phyloP scores from a whole-genome alignment of 73 alveolate genomes.

The Uronychia binucleata region DNA sequence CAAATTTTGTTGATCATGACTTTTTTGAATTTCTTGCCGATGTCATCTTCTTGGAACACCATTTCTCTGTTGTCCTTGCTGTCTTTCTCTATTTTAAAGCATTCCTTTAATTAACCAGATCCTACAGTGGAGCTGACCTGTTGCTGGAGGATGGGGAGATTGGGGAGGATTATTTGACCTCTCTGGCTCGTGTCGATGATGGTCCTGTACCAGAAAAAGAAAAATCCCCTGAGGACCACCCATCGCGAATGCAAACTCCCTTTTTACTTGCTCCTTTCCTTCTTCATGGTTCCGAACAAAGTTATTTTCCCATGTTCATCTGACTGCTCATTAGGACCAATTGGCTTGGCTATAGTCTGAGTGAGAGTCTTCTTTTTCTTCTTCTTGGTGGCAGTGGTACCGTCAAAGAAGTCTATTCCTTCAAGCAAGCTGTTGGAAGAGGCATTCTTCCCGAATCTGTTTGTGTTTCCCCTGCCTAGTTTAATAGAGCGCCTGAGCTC shows the following conservation, averaged over 20 bases:
- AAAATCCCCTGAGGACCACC: neutral
- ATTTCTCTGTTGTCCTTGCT: neutral
- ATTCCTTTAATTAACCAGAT: neutral
- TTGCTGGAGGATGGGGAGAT: neutral
- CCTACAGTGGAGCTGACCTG: neutral
- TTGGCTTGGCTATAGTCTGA: neutral
- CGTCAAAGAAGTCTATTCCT: neutral
- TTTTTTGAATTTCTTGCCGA: neutral
- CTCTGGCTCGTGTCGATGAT: neutral
- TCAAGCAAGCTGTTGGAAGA: neutral
- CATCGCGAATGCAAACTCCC: neutral
- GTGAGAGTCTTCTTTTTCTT: neutral
- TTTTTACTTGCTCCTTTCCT: neutral
- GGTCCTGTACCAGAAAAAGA: neutral
- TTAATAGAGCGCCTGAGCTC: neutral
- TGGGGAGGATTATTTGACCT: neutral
- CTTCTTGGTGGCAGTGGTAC: neutral
- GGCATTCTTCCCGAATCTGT: neutral
- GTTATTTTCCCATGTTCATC: neutral
- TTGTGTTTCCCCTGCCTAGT: neutral
- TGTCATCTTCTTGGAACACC: neutral
- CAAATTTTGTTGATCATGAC: neutral
- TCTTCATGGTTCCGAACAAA: neutral
- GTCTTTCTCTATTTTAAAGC: neutral
- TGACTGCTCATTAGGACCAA: neutral